A percentile compares a stretch with the other conserved stretches of the same genome.
Conservation (phyloP, 257 asterid species). For the Ilex aquifolium region DNA sequence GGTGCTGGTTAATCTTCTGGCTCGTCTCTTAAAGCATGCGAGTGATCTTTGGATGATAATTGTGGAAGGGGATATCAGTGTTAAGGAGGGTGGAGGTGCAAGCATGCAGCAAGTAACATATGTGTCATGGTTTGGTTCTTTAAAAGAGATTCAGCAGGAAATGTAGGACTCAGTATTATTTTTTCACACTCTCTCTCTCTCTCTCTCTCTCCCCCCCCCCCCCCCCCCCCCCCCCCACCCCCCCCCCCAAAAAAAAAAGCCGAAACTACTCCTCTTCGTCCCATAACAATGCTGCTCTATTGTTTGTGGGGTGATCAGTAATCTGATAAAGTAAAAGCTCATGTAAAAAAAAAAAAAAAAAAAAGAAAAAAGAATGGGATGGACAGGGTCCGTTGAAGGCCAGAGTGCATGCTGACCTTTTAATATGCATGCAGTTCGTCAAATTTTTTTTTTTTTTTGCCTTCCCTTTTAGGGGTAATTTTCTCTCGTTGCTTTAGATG, state of each 20-base stretch:
- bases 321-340: neutral
- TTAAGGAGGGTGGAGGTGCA: too few species aligned
- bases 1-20: too few species aligned
- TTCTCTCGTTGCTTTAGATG: neutral
- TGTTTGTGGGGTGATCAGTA: neutral
- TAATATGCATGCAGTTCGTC: slow-evolving; percentile 16
- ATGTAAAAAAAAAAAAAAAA: too few species aligned
- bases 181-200: too few species aligned
- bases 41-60: too few species aligned
- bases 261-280: too few species aligned
- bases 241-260: too few species aligned
- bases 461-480: neutral
- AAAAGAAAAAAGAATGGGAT: neutral
- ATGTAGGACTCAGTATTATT: neutral
- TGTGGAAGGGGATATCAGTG: neutral
- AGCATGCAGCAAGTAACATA: neutral
- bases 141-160: neutral
- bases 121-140: neutral
- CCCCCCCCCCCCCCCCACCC: too few species aligned
- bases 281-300: neutral
- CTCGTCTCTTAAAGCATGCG: too few species aligned
- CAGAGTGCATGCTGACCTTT: slow-evolving; percentile 22
- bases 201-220: too few species aligned
- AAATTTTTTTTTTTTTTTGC: neutral
- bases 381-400: neutral